A percentile compares a stretch with the other conserved stretches of the same genome.
These are phyloP conservation scores for Petrea volubilis DNA, from an alignment of 257 asterid genomes.

Conservation along the genomic window DNA sequence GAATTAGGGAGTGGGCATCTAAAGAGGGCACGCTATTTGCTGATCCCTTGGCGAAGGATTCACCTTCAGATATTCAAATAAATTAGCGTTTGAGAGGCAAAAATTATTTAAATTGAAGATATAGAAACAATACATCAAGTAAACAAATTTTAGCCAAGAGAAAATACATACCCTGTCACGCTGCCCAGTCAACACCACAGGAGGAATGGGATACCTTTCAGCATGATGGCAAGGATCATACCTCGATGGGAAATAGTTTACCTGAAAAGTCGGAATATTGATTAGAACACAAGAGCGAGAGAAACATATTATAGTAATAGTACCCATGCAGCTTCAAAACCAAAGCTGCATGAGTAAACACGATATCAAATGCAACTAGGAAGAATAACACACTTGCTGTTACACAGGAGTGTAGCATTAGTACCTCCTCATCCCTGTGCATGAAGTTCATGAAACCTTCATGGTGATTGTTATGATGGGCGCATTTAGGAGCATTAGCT, in stretches of 20 bases:
- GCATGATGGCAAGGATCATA: slow-evolving; percentile 57
- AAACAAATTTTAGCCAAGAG: not conserved
- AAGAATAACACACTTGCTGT: not conserved
- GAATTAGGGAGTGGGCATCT: not conserved
- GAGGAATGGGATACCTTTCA: slow-evolving; percentile 58
- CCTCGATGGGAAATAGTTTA: slow-evolving; percentile 68
- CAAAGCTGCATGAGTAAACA: not conserved
- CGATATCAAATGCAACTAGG: not conserved
- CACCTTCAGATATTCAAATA: not conserved
- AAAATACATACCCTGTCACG: slow-evolving; percentile 44
- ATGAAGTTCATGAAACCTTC: slow-evolving; percentile 69
- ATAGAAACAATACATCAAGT: not conserved
- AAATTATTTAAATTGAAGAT: too few species aligned
- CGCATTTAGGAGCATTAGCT: slow-evolving; percentile 58
- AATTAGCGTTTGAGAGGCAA: not conserved
- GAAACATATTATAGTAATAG: not conserved
- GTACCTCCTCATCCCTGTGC: slow-evolving; percentile 71
- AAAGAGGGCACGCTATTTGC: not conserved
- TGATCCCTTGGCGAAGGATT: not conserved
- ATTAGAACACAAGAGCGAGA: not conserved
- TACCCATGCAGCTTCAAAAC: not conserved
- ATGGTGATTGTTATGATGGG: slow-evolving; percentile 66
- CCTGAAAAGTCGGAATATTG: slow-evolving; percentile 32
- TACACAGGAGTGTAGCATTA: not conserved
- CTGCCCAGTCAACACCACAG: slow-evolving; percentile 47